Base-by-base conservation (phyloP, 2,329 filamentous ascomycete species). In the Clonostachys byssicola region DNA sequence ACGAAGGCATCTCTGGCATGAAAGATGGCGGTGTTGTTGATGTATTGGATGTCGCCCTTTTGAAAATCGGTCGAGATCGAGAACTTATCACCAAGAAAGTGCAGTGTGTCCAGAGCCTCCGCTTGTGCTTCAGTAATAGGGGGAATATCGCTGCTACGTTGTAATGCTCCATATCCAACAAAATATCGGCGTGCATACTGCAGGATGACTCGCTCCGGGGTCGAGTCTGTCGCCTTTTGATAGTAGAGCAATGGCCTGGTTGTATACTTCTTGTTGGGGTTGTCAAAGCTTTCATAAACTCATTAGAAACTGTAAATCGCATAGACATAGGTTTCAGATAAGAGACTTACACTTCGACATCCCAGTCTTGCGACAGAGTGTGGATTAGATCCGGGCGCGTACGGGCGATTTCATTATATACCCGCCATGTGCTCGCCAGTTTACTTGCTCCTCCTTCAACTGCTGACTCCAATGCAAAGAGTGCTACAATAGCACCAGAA, bases 341-440 rank as follows among this genome's bases (percentile, higher is more conserved):
- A 23, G 2, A 13, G 5, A 57, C 67, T 55, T 54, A 74, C 73
- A 67, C 61, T 33, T 67, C 61, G 33, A 76, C 53, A 12, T 49
- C 60, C 81, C 60, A 83, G 51, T 61, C 73, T 53, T 74, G 67
- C 0, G 75, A 63, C 20, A 86, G 61, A 0, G 78, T 82, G 5
- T 71, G 65, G 34, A 87, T 76, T 12, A 86, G 61, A 54, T 86
- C 81, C 0, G 81, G 81, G n/a, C 81, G 63, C 2, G 72, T 78
- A 16, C 61, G 63, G 0, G 81, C 81, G 3, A 86, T 66, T 56
- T 84, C 74, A 52, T 86, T 86, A 58, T 86, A 86, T 3, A 86
- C 75, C 4, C 67, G 66, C 73, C 76, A 80, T 17, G 72, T 78
- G 54, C 78, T 81, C 0, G 79, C 74, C 12, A 86, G 60, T 49